phyloP scores from a whole-genome alignment of 805 yeast genomes.

The Ogataea methanolica region DNA sequence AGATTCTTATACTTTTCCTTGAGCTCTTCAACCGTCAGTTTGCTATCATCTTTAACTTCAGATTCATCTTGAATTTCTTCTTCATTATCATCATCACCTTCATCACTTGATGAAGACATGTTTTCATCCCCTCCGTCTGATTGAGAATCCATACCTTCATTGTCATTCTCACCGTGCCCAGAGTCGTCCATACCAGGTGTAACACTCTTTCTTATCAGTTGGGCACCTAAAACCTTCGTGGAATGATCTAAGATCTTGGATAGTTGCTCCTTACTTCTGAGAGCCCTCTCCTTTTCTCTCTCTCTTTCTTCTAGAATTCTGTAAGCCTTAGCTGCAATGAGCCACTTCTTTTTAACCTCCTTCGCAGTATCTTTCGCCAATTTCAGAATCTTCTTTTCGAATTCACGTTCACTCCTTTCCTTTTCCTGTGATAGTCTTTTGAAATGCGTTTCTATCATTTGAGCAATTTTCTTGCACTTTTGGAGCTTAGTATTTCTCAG shows the following conservation, averaged over 20 bases:
- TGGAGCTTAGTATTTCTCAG: slow-evolving; percentile 58
- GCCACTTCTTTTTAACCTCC: slow-evolving; percentile 89
- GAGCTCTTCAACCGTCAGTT: slow-evolving; percentile 52
- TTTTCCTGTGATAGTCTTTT: slow-evolving; percentile 83
- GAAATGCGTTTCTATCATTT: slow-evolving; percentile 82
- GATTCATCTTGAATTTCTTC: slow-evolving; percentile 1
- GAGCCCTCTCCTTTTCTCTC: slow-evolving; percentile 72
- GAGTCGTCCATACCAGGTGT: slow-evolving; percentile 22
- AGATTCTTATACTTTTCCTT: slow-evolving; percentile 50
- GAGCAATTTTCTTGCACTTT: slow-evolving; percentile 68
- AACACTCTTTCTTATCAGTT: slow-evolving; percentile 43
- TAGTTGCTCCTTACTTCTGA: slow-evolving; percentile 81
- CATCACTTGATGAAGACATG: slow-evolving; percentile 8
- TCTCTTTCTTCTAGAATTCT: slow-evolving; percentile 69
- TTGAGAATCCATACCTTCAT: slow-evolving; percentile 18
- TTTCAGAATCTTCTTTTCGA: slow-evolving; percentile 62
- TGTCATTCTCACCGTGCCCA: slow-evolving; percentile 14
- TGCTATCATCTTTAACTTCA: slow-evolving; percentile 36
- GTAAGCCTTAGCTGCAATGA: slow-evolving; percentile 78
- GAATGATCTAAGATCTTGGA: slow-evolving; percentile 88
- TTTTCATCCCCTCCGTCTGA: slow-evolving; percentile 24
- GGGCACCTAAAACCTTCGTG: slow-evolving; percentile 84
- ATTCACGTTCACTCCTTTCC: slow-evolving; percentile 72
- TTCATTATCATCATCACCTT: slow-evolving; percentile 5
- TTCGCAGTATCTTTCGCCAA: slow-evolving; percentile 78